These are phyloP conservation scores for Ganoderma boninense DNA, from an alignment of 1,284 basidiomycete genomes.

Conservation along the genomic window DNA sequence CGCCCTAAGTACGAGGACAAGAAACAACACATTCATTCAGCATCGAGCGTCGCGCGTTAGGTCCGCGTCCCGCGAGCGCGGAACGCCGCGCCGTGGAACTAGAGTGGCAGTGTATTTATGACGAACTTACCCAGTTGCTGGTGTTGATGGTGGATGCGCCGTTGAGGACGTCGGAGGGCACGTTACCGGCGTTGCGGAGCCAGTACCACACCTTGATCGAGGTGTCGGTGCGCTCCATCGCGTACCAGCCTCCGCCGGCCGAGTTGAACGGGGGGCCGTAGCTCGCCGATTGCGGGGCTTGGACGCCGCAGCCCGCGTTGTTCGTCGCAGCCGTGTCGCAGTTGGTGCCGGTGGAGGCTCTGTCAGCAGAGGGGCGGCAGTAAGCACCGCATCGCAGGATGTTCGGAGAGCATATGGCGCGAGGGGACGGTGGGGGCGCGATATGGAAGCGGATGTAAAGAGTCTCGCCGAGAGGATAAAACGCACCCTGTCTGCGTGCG, in stretches of 20 bases:
- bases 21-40: background rate
- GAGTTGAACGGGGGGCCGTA: constrained; percentile 70
- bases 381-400: constrained; percentile 2
- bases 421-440: background rate
- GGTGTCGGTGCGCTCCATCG: constrained; percentile 56
- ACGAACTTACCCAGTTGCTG: constrained; percentile 31
- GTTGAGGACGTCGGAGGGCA: constrained; percentile 55
- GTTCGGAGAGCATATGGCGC: background rate
- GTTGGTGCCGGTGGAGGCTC: constrained; percentile 26
- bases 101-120: background rate
- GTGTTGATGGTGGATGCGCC: constrained; percentile 54
- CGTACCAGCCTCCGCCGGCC: constrained; percentile 70
- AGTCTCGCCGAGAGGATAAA: constrained; percentile 11
- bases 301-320: constrained; percentile 76
- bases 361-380: constrained; percentile 7
- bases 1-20: constrained; percentile 47
- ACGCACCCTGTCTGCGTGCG: constrained; percentile 61
- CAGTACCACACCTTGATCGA: constrained; percentile 71
- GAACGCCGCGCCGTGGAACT: background rate
- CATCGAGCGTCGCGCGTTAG: background rate
- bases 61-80: too few relatives aligned
- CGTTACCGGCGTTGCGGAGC: constrained; percentile 49
- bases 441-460: background rate
- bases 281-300: constrained; percentile 50
- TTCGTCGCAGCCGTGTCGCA: constrained; percentile 40